Evolutionary conservation across 1,284 basidiomycete species (phyloP).

Genomic region (Athelia psychrophila): DNA sequence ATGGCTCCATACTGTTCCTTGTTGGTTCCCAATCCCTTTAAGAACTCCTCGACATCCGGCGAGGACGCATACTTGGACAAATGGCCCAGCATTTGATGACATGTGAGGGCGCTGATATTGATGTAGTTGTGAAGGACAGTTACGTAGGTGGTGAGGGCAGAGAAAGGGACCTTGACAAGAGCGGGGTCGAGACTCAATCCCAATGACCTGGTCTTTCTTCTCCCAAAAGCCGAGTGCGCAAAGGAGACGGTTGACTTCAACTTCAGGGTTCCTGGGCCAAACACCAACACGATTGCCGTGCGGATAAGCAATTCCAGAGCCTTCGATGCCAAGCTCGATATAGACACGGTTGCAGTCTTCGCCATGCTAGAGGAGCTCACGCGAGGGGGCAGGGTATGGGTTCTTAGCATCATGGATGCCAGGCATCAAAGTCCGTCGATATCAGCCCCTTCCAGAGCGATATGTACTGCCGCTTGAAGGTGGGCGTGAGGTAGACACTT

Average conservation of each 20-base stretch:
- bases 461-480: too few species aligned
- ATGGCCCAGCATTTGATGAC: constrained; percentile 88
- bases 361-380: constrained; percentile 80
- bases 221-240: constrained; percentile 81
- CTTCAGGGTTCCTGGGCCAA: constrained; percentile 94
- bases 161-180: constrained; percentile 99
- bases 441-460: too few species aligned
- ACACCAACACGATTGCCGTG: constrained; percentile 98
- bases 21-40: constrained; percentile 81
- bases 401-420: constrained; percentile 98
- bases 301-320: constrained; percentile 97
- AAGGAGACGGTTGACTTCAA: constrained; percentile 89
- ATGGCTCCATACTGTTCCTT: constrained; percentile 83
- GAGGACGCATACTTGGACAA: constrained; percentile 89
- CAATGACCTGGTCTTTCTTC: constrained; percentile 80
- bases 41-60: constrained; percentile 69
- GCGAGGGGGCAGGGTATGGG: constrained; percentile 87
- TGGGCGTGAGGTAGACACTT: too few species aligned
- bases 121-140: constrained; percentile 96
- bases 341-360: constrained; percentile 93
- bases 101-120: constrained; percentile 90
- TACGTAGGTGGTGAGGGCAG: constrained; percentile 92
- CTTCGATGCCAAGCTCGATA: constrained; percentile 92
- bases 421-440: too few species aligned
- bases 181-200: constrained; percentile 97